Base-by-base conservation (phyloP, 2,329 filamentous ascomycete species). In the Didymella exigua region DNA sequence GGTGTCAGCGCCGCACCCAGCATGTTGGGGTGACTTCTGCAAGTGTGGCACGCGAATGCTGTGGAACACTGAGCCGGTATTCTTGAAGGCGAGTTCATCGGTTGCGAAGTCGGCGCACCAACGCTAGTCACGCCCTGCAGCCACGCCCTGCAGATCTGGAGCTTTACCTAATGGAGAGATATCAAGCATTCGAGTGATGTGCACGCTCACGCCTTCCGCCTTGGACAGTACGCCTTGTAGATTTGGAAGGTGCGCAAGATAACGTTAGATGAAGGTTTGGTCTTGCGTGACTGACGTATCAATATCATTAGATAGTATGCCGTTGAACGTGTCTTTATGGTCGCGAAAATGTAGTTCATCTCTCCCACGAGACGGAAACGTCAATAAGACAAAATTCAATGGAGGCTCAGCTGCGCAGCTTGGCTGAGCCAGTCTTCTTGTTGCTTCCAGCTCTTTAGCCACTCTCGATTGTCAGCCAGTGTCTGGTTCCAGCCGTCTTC, bases 401-500 rank as follows among this genome's bases (percentile, higher is more conserved):
- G 36, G 11, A 55, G 38, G 11, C 29, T 47, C 14, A 49, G n/a
- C 21, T 54, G 49, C 16, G 49, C 34, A 7, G 54, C 33, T 31
- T 49, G 41, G 14, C 34, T 33, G 5, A 55, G 37, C 52, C 46
- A 55, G 24, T 50, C 42, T 10, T 49, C 45, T 31, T 50, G 52
- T 37, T 46, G 34, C 26, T 54, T 49, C 44, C 70, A 70, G 19
- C 60, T 44, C 18, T 73, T 71, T 8, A 78, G 66, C 76, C 76
- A 78, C 49, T 77, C 75, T 2, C 54, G 58, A 42, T 67, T 59
- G 38, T 69, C 67, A 13, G 64, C 66, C 13, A 66, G 53, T 16
- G 69, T 70, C 40, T 70, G 68, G 42, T 79, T 78, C 78, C 78
- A 81, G 47, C 81, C 79, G 26, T 80, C 77, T 4, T 66, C 70